Evolutionary conservation across 192 early-diverging fungal species (phyloP).

Genomic region (Endogone sp.): DNA sequence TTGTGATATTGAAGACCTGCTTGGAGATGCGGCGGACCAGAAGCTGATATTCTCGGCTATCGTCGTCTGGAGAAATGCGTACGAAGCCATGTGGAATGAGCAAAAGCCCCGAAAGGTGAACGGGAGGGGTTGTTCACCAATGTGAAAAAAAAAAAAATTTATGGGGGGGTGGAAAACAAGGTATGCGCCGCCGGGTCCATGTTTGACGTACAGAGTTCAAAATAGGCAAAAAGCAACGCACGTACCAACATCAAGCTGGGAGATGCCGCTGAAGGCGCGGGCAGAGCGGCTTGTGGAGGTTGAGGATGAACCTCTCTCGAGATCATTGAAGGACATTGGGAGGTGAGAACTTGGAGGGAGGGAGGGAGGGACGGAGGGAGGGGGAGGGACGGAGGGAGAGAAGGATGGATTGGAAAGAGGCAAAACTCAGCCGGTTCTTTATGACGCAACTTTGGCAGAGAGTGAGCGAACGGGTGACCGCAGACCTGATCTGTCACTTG

Average conservation of each 20-base stretch:
- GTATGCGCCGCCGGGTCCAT: not conserved
- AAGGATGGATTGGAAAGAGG: not conserved
- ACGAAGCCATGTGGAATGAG: not conserved
- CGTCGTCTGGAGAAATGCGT: conserved; percentile 32
- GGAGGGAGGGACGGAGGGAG: not conserved
- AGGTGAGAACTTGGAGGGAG: not conserved
- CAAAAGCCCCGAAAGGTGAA: not conserved
- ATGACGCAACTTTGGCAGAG: not conserved
- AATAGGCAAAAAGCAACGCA: not conserved
- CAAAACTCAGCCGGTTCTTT: not conserved
- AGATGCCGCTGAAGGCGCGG: not conserved
- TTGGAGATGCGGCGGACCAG: conserved; percentile 71
- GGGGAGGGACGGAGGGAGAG: conserved; percentile 2
- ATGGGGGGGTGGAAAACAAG: not conserved
- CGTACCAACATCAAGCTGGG: conserved; percentile 4
- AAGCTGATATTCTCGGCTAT: conserved; percentile 44
- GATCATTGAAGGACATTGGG: conserved; percentile 60
- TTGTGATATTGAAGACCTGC: conserved; percentile 83
- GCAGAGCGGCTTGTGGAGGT: not conserved
- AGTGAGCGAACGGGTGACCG: not conserved
- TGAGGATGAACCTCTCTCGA: conserved; percentile 43
- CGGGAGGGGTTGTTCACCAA: too few relatives aligned
- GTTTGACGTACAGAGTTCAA: too few relatives aligned
- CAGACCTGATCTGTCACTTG: not conserved
- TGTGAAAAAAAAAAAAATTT: too few relatives aligned